Evolutionary conservation across 1,284 basidiomycete genomes (phyloP).

Genomic region (Papiliotrema fonsecae): DNA sequence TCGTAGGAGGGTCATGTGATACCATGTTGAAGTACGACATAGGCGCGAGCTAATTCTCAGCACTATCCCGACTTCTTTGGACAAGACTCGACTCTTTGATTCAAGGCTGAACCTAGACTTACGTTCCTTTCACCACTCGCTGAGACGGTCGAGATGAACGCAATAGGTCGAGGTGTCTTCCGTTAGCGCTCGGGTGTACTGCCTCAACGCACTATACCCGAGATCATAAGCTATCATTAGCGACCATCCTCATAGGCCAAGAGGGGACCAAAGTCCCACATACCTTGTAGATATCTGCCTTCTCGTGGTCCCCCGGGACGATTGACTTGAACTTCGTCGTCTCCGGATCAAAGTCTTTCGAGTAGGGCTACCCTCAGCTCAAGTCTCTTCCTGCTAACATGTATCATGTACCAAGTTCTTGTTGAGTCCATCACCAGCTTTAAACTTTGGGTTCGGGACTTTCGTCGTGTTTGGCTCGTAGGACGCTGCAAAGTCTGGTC

Average conservation of each 20-base stretch:
- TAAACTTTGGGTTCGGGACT: slow-evolving; percentile 56
- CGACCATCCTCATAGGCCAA: slow-evolving; percentile 29
- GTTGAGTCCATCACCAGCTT: slow-evolving; percentile 55
- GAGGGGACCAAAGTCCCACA: slow-evolving; percentile 15
- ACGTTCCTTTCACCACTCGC: slow-evolving; percentile 59
- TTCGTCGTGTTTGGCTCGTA: slow-evolving; percentile 37
- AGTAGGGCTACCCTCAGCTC: slow-evolving; percentile 23
- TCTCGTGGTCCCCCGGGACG: slow-evolving; percentile 53
- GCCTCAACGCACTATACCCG: slow-evolving; percentile 53
- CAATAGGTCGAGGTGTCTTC: slow-evolving; percentile 62
- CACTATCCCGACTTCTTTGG: no score
- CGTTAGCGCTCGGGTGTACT: no score
- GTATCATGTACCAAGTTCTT: slow-evolving; percentile 23
- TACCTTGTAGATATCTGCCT: slow-evolving; percentile 48
- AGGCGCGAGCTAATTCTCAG: slow-evolving; percentile 32
- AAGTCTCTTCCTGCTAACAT: not conserved
- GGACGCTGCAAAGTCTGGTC: slow-evolving; percentile 27
- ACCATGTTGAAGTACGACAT: slow-evolving; percentile 49
- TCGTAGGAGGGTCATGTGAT: slow-evolving; percentile 60
- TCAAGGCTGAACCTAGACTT: slow-evolving; percentile 55
- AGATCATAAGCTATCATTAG: slow-evolving; percentile 57
- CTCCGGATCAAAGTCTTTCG: slow-evolving; percentile 49
- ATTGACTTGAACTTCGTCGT: slow-evolving; percentile 58
- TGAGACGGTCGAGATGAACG: slow-evolving; percentile 64
- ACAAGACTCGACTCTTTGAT: no score